Conservation (phyloP, 371 early-diverging fungal species). For the Actinomucor elegans region DNA sequence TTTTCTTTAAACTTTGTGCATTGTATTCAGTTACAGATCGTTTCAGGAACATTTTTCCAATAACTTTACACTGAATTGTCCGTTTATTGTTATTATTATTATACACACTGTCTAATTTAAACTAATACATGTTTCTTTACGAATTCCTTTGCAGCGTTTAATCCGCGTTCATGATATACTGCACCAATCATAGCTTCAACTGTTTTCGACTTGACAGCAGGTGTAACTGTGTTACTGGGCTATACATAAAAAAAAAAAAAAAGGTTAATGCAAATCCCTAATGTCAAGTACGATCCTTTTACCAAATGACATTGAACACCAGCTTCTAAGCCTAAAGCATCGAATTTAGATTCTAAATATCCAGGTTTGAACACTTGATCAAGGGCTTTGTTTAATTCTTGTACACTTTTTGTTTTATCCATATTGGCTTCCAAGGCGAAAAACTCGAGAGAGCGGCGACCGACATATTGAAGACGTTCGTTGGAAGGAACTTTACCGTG, state of each 20-base stretch:
- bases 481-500: conserved; percentile 62
- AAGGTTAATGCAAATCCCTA: too few relatives aligned
- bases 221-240: conserved; percentile 7
- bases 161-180: conserved; percentile 27
- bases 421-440: conserved; percentile 27
- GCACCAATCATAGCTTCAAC: conserved; percentile 24
- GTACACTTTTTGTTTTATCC: conserved; percentile 9
- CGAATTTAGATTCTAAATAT: conserved; percentile 27
- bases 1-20: too few relatives aligned
- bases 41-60: too few relatives aligned
- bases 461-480: conserved; percentile 65
- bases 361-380: conserved; percentile 1
- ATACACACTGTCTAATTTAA: too few relatives aligned
- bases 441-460: conserved; percentile 45
- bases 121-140: conserved; percentile 20
- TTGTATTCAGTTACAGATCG: too few relatives aligned
- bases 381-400: conserved; percentile 13
- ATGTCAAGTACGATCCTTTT: too few relatives aligned
- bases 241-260: not conserved
- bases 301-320: conserved; percentile 40
- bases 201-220: conserved; percentile 16
- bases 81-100: too few relatives aligned
- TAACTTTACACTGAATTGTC: too few relatives aligned
- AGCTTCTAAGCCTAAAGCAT: conserved; percentile 28
- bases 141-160: conserved; percentile 28